A percentile compares a stretch with the other conserved stretches of the same genome.
These are phyloP conservation scores for Calonectria pteridis DNA, from an alignment of 2,329 filamentous ascomycete genomes.

Conservation along the genomic window DNA sequence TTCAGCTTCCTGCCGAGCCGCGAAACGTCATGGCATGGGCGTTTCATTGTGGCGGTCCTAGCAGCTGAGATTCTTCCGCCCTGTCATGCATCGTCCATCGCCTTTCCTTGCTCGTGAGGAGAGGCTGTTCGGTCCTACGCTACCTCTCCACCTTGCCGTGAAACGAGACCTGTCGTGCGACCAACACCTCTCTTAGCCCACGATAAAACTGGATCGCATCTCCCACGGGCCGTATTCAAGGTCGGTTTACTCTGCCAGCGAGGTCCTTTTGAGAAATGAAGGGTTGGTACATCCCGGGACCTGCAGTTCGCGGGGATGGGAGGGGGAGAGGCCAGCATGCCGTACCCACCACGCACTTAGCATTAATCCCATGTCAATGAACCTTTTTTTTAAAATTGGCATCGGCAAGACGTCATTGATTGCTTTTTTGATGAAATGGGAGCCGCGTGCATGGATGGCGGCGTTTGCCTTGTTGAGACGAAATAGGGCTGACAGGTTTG, in stretches of 20 bases:
- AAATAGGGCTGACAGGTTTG: not conserved
- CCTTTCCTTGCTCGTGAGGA: not conserved
- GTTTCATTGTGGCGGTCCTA: not conserved
- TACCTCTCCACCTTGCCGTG: not conserved
- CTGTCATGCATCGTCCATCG: not conserved
- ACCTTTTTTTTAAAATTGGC: not conserved
- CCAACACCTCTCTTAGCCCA: not conserved
- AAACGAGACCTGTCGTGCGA: constrained; percentile 4
- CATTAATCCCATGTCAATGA: not conserved
- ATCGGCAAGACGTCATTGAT: not conserved
- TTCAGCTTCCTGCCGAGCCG: not conserved
- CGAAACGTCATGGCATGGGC: not conserved
- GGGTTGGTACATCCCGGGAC: not conserved
- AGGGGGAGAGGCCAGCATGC: not conserved
- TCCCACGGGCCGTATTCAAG: not conserved
- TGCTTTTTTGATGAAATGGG: not conserved
- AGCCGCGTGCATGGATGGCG: not conserved
- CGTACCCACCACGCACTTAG: constrained; percentile 1
- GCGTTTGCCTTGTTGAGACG: constrained; percentile 2
- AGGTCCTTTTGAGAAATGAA: not conserved
- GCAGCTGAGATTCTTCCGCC: not conserved
- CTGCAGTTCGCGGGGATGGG: not conserved
- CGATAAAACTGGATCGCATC: not conserved
- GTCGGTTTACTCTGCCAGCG: not conserved
- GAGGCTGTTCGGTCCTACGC: constrained; percentile 1